phyloP scores from a whole-genome alignment of 176 grass and related monocot genomes.

The Puccinellia tenuiflora region DNA sequence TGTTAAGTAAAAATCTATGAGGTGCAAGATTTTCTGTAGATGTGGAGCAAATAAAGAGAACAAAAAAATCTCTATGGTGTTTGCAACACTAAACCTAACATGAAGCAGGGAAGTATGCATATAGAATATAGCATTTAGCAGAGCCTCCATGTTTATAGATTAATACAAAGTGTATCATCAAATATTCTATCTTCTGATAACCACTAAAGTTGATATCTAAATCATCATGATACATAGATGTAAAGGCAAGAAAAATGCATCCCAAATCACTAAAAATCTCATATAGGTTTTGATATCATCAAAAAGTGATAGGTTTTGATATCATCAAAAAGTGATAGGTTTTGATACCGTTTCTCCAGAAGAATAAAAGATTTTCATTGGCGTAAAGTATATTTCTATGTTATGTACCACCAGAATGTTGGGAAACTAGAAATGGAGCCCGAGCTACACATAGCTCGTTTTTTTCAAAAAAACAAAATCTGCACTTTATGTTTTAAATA shows the following conservation, averaged over 20 bases:
- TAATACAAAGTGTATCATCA: neutral
- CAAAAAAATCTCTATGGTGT: neutral
- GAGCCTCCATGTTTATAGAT: neutral
- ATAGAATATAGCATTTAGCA: neutral
- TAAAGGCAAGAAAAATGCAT: neutral
- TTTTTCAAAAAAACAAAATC: no score
- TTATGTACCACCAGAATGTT: neutral
- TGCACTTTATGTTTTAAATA: no score
- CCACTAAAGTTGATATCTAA: neutral
- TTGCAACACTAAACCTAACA: conserved; percentile 16
- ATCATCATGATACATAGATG: neutral
- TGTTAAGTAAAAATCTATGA: neutral
- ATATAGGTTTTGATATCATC: neutral
- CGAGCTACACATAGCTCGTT: no score
- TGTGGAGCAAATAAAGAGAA: conserved; percentile 2
- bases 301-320: neutral
- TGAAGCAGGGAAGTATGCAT: neutral
- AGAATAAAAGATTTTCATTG: no score
- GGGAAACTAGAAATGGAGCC: no score
- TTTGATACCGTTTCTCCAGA: no score
- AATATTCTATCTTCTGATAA: neutral
- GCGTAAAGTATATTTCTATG: no score
- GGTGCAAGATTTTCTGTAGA: neutral
- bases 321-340: no score
- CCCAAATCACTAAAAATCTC: neutral